Conservation (phyloP, 2,329 filamentous ascomycete genomes). For the Orbilia oligospora region DNA sequence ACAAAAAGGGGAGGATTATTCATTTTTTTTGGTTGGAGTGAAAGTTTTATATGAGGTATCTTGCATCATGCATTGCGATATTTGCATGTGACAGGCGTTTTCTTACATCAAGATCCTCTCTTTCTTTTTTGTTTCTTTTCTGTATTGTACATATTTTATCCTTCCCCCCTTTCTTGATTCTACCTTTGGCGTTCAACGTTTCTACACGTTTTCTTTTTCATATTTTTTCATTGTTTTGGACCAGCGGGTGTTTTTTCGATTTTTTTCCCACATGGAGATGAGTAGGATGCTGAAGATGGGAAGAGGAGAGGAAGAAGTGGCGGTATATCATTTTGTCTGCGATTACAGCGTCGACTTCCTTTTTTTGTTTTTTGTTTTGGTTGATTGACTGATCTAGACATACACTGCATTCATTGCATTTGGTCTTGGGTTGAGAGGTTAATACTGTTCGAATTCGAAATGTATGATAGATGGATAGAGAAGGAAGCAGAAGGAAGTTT, state of each 20-base stretch:
- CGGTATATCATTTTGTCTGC: slow-evolving; percentile 4
- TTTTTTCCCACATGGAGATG: not conserved
- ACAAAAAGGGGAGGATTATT: not conserved
- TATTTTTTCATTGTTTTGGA: slow-evolving; percentile 16
- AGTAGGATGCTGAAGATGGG: too few relatives aligned
- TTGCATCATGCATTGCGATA: not conserved
- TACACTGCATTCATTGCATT: slow-evolving; percentile 10
- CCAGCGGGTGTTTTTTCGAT: slow-evolving; percentile 30
- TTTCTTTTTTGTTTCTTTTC: not conserved
- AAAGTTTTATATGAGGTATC: not conserved
- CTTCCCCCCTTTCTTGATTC: not conserved
- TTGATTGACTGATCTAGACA: slow-evolving; percentile 30
- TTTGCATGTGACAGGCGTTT: slow-evolving; percentile 13
- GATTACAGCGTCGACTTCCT: slow-evolving; percentile 7
- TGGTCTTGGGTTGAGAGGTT: not conserved
- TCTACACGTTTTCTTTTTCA: too few relatives aligned
- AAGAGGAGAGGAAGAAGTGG: not conserved
- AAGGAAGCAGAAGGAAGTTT: too few relatives aligned
- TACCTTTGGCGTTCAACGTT: slow-evolving; percentile 11
- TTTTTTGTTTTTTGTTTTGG: not conserved
- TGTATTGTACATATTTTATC: slow-evolving; percentile 7
- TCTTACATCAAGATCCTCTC: not conserved
- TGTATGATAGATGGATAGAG: slow-evolving; percentile 1
- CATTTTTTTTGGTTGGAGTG: not conserved
- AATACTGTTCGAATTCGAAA: not conserved